Evolutionary conservation across 495 filamentous ascomycete genomes (phyloP).

Genomic region (Hypoxylon crocopeplum): DNA sequence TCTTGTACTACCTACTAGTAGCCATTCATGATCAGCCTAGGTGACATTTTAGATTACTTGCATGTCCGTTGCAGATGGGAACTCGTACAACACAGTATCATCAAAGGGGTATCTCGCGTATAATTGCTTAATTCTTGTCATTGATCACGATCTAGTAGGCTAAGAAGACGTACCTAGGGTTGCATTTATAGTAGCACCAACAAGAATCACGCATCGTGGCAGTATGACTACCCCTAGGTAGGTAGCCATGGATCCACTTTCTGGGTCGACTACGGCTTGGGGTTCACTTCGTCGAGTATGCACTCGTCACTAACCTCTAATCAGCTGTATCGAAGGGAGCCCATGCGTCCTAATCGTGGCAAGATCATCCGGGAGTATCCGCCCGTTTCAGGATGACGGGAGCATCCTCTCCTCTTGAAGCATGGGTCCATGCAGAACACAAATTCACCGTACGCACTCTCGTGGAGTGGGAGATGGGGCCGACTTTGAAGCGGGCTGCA

Average conservation of each 20-base stretch:
- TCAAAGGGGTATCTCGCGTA: not conserved
- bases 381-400: slow-evolving; percentile 15
- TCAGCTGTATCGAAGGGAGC: not conserved
- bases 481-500: slow-evolving; percentile 15
- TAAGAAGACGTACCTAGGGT: not conserved
- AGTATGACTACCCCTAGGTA: too few species aligned
- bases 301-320: too few species aligned
- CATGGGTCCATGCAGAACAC: slow-evolving; percentile 4
- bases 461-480: slow-evolving; percentile 20
- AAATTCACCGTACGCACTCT: slow-evolving; percentile 7
- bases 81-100: not conserved
- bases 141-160: too few species aligned
- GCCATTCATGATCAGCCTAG: not conserved
- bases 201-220: not conserved
- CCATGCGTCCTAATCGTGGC: slow-evolving; percentile 2
- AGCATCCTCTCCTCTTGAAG: slow-evolving; percentile 5
- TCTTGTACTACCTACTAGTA: too few species aligned
- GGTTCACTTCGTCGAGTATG: too few species aligned
- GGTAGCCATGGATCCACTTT: too few species aligned
- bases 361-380: not conserved
- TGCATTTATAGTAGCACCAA: not conserved
- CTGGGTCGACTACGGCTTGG: too few species aligned
- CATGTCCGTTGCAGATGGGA: not conserved
- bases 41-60: not conserved
- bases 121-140: too few species aligned